These are phyloP conservation scores for Shiraia bambusicola DNA, from an alignment of 2,329 filamentous ascomycete genomes.

Conservation along the genomic window DNA sequence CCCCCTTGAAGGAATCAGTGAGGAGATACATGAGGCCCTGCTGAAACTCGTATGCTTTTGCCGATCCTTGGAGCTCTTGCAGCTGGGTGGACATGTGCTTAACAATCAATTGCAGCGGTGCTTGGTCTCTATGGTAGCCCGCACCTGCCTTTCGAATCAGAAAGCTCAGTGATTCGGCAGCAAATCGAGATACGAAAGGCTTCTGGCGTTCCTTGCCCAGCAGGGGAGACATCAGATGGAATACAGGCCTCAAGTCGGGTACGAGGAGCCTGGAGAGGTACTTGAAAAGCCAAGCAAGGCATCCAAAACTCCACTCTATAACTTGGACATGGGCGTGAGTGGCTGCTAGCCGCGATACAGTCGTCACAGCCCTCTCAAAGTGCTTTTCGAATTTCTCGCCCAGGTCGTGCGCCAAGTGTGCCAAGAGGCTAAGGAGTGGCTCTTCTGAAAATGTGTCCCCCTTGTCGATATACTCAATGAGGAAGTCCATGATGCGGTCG, in stretches of 20 bases:
- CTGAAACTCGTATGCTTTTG: conserved; percentile 69
- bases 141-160: conserved; percentile 85
- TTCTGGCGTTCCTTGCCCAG: conserved; percentile 82
- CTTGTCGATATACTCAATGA: conserved; percentile 74
- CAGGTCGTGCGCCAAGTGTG: conserved; percentile 92
- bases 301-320: conserved; percentile 97
- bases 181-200: conserved; percentile 84
- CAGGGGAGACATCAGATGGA: conserved; percentile 78
- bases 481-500: conserved; percentile 74
- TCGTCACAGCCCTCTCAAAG: conserved; percentile 71
- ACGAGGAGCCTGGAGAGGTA: conserved; percentile 87
- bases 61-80: conserved; percentile 53
- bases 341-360: conserved; percentile 77
- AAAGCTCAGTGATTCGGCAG: conserved; percentile 93
- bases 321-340: conserved; percentile 78
- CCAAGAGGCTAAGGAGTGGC: conserved; percentile 81
- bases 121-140: conserved; percentile 70
- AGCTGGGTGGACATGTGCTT: conserved; percentile 72
- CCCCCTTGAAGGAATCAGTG: conserved; percentile 72
- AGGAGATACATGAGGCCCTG: conserved; percentile 92
- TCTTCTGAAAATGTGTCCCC: conserved; percentile 81
- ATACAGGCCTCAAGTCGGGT: conserved; percentile 80
- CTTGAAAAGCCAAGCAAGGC: conserved; percentile 94
- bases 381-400: conserved; percentile 85
- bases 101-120: conserved; percentile 70